Conservation (phyloP, 2,329 filamentous ascomycete species). For the Fusarium sp. region DNA sequence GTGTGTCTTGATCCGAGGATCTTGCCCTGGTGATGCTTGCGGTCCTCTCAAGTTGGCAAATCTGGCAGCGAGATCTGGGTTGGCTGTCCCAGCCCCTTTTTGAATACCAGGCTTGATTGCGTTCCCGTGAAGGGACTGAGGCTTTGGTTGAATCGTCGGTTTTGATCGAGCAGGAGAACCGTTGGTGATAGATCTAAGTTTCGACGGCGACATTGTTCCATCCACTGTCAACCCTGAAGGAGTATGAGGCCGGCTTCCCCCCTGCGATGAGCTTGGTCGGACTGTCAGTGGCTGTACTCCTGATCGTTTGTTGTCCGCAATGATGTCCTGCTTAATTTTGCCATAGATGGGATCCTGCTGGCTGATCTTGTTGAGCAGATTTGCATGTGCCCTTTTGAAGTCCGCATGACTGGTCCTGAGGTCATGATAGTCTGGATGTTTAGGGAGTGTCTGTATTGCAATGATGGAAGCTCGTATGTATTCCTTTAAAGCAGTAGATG, state of each 20-base stretch:
- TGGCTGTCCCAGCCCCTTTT: conserved; percentile 44
- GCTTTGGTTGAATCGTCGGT: conserved; percentile 72
- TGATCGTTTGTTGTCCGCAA: conserved; percentile 70
- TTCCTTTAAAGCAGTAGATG: conserved; percentile 82
- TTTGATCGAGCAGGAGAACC: conserved; percentile 51
- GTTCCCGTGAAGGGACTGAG: conserved; percentile 72
- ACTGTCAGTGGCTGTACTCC: conserved; percentile 62
- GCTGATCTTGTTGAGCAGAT: conserved; percentile 63
- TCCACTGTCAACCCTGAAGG: conserved; percentile 27
- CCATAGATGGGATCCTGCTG: conserved; percentile 63
- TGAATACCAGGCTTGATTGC: conserved; percentile 51
- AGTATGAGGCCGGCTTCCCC: conserved; percentile 28
- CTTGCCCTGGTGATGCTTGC: conserved; percentile 57
- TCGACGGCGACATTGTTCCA: conserved; percentile 21
- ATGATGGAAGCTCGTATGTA: conserved; percentile 87
- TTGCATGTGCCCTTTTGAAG: conserved; percentile 59
- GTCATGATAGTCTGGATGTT: conserved; percentile 77
- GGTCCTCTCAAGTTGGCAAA: conserved; percentile 67
- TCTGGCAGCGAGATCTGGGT: conserved; percentile 64
- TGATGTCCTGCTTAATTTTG: conserved; percentile 68
- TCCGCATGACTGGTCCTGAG: conserved; percentile 67
- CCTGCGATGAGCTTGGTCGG: conserved; percentile 29
- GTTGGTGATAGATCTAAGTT: conserved; percentile 26
- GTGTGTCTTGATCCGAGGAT: conserved; percentile 64
- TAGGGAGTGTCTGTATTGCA: conserved; percentile 78